These are phyloP conservation scores for Knufia fluminis DNA, from an alignment of 2,329 filamentous ascomycete genomes.

Conservation along the genomic window DNA sequence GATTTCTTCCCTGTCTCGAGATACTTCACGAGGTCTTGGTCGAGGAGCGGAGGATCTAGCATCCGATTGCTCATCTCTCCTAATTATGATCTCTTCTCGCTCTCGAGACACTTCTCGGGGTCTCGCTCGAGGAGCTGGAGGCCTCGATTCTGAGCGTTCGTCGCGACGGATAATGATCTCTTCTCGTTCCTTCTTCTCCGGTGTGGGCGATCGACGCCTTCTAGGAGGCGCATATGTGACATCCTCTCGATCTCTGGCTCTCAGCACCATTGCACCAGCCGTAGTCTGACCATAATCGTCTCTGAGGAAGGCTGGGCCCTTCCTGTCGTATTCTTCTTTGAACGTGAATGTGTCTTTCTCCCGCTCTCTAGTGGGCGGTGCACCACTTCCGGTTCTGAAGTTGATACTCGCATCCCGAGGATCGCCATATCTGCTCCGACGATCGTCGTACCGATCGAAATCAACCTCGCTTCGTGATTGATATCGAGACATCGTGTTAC, in stretches of 20 bases:
- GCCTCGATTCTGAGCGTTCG: conserved; percentile 17
- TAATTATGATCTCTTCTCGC: conserved; percentile 28
- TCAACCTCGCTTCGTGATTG: conserved; percentile 28
- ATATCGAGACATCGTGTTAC: conserved; percentile 33
- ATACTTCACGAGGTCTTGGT: conserved; percentile 19
- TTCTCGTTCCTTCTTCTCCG: conserved; percentile 24
- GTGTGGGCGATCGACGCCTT: conserved; percentile 21
- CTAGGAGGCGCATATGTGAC: conserved; percentile 23
- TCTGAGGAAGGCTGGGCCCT: conserved; percentile 28
- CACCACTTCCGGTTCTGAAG: conserved; percentile 35
- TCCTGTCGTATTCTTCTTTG: conserved; percentile 12
- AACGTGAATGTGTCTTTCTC: conserved; percentile 26
- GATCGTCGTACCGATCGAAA: conserved; percentile 40
- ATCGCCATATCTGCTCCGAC: conserved; percentile 40
- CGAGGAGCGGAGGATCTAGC: conserved; percentile 6
- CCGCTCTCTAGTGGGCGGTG: conserved; percentile 31
- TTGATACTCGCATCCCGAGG: conserved; percentile 39
- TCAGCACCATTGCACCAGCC: conserved; percentile 26
- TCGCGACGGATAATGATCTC: conserved; percentile 26
- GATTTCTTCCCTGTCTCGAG: conserved; percentile 27
- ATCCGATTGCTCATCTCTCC: conserved; percentile 13
- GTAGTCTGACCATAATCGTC: conserved; percentile 27
- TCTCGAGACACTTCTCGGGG: conserved; percentile 6
- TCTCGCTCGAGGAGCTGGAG: conserved; percentile 6
- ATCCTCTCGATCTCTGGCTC: conserved; percentile 26